Conservation (phyloP, 1,284 basidiomycete genomes). For the Stygiomarasmius scandens region DNA sequence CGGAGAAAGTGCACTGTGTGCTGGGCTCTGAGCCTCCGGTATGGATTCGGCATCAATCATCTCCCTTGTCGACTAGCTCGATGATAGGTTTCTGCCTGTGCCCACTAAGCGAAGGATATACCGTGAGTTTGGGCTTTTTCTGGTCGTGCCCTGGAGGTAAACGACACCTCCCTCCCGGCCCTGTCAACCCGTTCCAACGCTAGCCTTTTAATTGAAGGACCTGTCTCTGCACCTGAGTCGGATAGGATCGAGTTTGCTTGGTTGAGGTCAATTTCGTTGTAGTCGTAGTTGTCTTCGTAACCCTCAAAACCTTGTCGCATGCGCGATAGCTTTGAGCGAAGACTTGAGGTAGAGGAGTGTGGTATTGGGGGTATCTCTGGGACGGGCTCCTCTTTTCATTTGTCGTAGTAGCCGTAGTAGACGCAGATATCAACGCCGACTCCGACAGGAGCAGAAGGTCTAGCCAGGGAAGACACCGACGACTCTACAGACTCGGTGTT, state of each 20-base stretch:
- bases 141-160: constrained; percentile 43
- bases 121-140: neutral
- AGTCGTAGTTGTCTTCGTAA: neutral
- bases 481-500: too few species aligned
- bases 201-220: constrained; percentile 61
- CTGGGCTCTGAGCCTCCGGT: neutral
- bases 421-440: neutral
- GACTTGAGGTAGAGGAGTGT: constrained; percentile 48
- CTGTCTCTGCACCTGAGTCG: constrained; percentile 65
- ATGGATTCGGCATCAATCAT: too few species aligned
- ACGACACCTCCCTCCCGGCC: constrained; percentile 69
- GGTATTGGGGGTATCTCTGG: neutral
- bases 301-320: constrained; percentile 84
- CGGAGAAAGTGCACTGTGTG: constrained; percentile 21
- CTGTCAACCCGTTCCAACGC: constrained; percentile 75
- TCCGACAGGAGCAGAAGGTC: too few species aligned
- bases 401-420: neutral
- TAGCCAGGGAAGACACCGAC: too few species aligned
- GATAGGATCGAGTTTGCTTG: constrained; percentile 60
- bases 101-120: neutral
- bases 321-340: constrained; percentile 74
- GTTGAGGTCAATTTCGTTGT: neutral
- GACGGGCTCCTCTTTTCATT: neutral
- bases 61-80: too few species aligned
- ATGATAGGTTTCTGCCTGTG: too few species aligned